Conservation (phyloP, 2,329 filamentous ascomycete species). For the Blastomyces gilchristii region DNA sequence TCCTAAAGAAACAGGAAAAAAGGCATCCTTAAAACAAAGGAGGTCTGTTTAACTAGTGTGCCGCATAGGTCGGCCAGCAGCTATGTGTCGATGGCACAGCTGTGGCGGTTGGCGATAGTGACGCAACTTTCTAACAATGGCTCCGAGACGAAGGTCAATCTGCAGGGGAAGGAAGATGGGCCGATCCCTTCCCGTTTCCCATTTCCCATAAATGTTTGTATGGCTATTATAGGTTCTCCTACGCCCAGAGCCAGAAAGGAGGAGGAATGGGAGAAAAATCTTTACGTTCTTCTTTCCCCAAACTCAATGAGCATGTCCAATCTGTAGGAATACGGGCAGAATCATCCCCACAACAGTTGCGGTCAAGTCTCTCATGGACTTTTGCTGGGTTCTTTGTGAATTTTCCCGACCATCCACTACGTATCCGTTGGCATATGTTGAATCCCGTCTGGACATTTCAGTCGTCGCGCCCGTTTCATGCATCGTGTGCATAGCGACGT, state of each 20-base stretch:
- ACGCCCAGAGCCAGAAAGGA: background rate
- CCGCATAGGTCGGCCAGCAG: too few relatives aligned
- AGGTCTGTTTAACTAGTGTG: background rate
- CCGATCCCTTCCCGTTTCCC: background rate
- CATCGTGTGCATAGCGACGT: constrained; percentile 98
- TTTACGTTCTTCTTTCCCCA: background rate
- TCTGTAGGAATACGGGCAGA: constrained; percentile 37
- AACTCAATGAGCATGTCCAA: constrained; percentile 37
- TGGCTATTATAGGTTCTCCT: background rate
- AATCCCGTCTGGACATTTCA: constrained; percentile 23
- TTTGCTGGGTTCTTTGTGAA: constrained; percentile 24
- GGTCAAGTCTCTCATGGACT: constrained; percentile 37
- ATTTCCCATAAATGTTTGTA: background rate
- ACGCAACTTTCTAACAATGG: background rate
- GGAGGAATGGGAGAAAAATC: background rate
- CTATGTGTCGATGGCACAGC: background rate
- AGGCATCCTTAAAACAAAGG: background rate
- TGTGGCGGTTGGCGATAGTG: background rate
- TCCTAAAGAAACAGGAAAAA: background rate
- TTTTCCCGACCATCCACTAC: constrained; percentile 29
- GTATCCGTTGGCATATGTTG: constrained; percentile 32
- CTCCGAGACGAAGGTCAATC: background rate
- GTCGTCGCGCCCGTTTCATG: constrained; percentile 51
- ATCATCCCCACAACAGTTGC: constrained; percentile 41
- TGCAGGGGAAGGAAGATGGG: background rate